Percentiles rank a stretch among this genome's conserved stretches.
These are phyloP conservation scores for Ganoderma resinaceum DNA, from an alignment of 1,284 basidiomycete genomes.

Conservation along the genomic window DNA sequence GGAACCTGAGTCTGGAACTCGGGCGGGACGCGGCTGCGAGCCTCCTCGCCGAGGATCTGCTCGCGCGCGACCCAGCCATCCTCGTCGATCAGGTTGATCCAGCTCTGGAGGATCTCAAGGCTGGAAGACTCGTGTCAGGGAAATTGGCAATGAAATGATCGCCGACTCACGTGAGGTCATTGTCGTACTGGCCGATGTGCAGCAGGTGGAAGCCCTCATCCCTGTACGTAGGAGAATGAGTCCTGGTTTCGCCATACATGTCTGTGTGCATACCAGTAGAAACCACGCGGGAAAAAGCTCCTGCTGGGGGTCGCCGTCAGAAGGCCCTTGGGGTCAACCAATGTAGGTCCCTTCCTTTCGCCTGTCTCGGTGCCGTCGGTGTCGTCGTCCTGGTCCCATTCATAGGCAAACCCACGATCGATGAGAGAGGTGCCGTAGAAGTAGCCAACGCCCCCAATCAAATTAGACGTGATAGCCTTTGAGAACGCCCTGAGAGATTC, in stretches of 20 bases:
- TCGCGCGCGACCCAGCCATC: constrained; percentile 96
- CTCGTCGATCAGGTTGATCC: constrained; percentile 90
- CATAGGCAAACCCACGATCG: constrained; percentile 83
- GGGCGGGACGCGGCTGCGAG: constrained; percentile 85
- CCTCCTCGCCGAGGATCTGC: constrained; percentile 95
- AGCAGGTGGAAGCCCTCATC: constrained; percentile 96
- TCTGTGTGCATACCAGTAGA: constrained; percentile 80
- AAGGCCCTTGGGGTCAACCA: constrained; percentile 80
- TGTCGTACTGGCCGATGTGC: constrained; percentile 92
- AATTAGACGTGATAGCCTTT: constrained; percentile 87
- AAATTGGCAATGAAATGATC: background rate
- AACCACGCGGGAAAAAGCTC: constrained; percentile 95
- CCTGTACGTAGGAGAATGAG: constrained; percentile 50
- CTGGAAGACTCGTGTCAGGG: constrained; percentile 44
- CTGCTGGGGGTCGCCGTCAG: constrained; percentile 93
- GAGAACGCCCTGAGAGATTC: constrained; percentile 77
- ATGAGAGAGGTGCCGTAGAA: constrained; percentile 93
- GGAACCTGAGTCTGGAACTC: constrained; percentile 95
- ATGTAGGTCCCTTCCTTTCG: constrained; percentile 59
- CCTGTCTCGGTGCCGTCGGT: constrained; percentile 47
- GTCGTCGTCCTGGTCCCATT: constrained; percentile 88
- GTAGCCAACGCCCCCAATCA: constrained; percentile 93
- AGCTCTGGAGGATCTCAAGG: constrained; percentile 87
- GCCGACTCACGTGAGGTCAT: constrained; percentile 74
- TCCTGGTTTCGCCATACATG: constrained; percentile 12